Evolutionary conservation across 768 basidiomycete species (phyloP), one percentile per base, ranked within the genome.

Genomic region (Leccinum ochraceum): DNA sequence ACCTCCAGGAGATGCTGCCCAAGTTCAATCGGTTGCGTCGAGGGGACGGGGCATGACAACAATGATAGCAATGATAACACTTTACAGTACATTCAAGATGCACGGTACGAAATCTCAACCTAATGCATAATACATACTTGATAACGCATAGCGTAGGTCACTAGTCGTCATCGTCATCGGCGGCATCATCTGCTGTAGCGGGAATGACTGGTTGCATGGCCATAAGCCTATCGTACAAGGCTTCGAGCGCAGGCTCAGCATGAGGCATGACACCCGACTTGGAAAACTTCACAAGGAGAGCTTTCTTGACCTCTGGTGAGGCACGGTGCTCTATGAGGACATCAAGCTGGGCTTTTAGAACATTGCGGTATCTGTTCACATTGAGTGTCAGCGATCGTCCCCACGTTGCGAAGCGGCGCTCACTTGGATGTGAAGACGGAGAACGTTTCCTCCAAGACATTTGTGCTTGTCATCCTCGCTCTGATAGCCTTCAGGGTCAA

Each of bases 1-100:
- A 98, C 73, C 79, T 98, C 55, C 80, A 87, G 48, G 96, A 98
- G 72, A 94, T 94, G 87, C 68, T 94, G 49, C 92, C 90, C 50
- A 94, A 94, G 76, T 94, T 94, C 69, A 94, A 94, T 72, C 76
- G 92, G 54, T 69, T 92, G 59, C 76, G 89, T 58, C 77, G 85
- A 54, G 84, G 82, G 22, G 85, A 86, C 63, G 84, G 81, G 32
- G 75, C 77, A 55, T 84, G 67, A 37, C 16, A 16, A 16, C 36
- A 16, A 36, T 37, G 36, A 37, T 37, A 14, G 36, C 36, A 36
- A 36, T n/a, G 36, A 37, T 16, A 36, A 13, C 34, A 36, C 13
- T 36, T 36, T 36, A 36, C 13, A 36, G 13, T n/a, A n/a, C n/a
- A n/a, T n/a, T n/a, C n/a, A n/a, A n/a, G n/a, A n/a, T n/a, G n/a